Evolutionary conservation across 495 filamentous ascomycete genomes (phyloP).

Genomic region (Rhizodiscina lignyota): DNA sequence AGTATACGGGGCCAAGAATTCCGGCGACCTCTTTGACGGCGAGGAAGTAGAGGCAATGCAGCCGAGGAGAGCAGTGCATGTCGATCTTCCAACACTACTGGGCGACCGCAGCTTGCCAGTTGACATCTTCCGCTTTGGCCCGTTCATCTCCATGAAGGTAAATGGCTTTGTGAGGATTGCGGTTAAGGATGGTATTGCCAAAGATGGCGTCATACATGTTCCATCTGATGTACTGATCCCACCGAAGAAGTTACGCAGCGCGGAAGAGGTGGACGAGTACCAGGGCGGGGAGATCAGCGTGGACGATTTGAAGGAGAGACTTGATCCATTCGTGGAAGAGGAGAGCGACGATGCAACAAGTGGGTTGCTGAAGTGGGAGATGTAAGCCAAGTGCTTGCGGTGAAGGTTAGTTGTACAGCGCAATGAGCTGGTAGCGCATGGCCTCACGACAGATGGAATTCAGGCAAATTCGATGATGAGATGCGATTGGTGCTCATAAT

Average conservation of each 20-base stretch:
- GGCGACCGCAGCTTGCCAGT: conserved; percentile 40
- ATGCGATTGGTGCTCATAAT: no score
- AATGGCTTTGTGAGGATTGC: conserved; percentile 47
- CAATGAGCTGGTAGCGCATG: no score
- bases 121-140: conserved; percentile 46
- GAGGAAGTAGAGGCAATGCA: conserved; percentile 9
- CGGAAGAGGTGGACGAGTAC: conserved; percentile 15
- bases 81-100: conserved; percentile 53
- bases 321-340: conserved; percentile 29
- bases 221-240: conserved; percentile 56
- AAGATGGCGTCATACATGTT: conserved; percentile 65
- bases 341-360: conserved; percentile 8
- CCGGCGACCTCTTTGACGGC: conserved; percentile 8
- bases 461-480: no score
- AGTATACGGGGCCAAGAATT: conserved; percentile 35
- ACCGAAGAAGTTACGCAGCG: conserved; percentile 34
- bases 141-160: conserved; percentile 47
- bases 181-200: conserved; percentile 47
- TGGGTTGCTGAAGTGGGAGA: conserved; percentile 8
- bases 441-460: no score
- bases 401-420: no score
- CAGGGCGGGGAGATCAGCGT: conserved; percentile 39
- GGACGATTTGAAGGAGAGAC: conserved; percentile 43
- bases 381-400: conserved; percentile 4
- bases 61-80: conserved; percentile 9